Conservation (phyloP, 345 rosid species). For the Populus deltoides region DNA sequence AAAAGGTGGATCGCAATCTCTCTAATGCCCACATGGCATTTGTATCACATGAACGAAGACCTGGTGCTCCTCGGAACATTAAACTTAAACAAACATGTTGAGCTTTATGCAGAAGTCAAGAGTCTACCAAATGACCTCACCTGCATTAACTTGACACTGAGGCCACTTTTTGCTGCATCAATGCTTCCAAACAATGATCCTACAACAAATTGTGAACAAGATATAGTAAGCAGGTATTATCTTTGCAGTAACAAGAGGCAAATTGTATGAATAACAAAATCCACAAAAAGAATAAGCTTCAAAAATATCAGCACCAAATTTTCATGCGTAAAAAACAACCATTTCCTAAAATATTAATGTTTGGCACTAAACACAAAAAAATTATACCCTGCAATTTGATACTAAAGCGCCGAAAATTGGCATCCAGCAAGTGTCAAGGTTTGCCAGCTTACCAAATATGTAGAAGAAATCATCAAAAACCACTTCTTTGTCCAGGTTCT, state of each 20-base stretch:
- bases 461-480: conserved; percentile 70
- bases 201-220: conserved; percentile 32
- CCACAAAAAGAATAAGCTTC: not conserved
- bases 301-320: not conserved
- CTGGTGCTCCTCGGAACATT: not conserved
- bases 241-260: not conserved
- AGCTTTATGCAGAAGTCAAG: not conserved
- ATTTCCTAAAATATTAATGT: not conserved
- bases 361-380: not conserved
- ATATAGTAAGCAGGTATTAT: conserved; percentile 10
- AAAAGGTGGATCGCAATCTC: not conserved
- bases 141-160: conserved; percentile 84
- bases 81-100: not conserved
- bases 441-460: conserved; percentile 64
- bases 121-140: conserved; percentile 28
- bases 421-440: not conserved
- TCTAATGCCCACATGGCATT: not conserved
- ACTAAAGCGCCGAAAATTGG: not conserved
- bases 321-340: not conserved
- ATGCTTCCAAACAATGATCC: conserved; percentile 83
- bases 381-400: not conserved
- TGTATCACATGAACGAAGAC: not conserved
- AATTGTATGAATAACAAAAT: not conserved
- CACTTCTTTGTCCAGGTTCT: conserved; percentile 89
- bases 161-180: conserved; percentile 64